phyloP scores from a whole-genome alignment of 2,329 filamentous ascomycete species.

The Pyrenochaeta sp. region DNA sequence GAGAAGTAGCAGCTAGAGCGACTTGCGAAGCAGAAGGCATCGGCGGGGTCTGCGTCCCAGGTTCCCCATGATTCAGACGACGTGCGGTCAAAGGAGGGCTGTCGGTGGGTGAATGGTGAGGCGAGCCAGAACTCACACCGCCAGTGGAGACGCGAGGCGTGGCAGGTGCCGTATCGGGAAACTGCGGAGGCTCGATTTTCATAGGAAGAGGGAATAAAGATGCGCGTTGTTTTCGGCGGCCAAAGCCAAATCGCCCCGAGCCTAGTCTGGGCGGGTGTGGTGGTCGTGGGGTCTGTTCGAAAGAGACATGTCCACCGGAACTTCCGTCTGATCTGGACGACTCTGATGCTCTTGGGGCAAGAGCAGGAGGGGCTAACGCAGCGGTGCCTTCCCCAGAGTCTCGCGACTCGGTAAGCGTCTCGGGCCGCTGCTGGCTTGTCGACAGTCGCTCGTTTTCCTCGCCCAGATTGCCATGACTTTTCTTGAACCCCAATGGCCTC shows the following conservation, averaged over 20 bases:
- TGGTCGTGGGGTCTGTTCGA: slow-evolving; percentile 45
- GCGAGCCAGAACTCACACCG: slow-evolving; percentile 46
- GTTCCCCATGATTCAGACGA: slow-evolving; percentile 36
- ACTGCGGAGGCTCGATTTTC: slow-evolving; percentile 64
- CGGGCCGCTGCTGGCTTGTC: slow-evolving; percentile 61
- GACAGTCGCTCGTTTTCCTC: slow-evolving; percentile 63
- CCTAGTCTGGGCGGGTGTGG: slow-evolving; percentile 68
- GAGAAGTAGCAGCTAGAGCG: slow-evolving; percentile 58
- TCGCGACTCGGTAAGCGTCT: slow-evolving; percentile 65
- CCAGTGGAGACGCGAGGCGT: slow-evolving; percentile 55
- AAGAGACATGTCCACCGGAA: slow-evolving; percentile 61
- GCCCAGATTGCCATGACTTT: slow-evolving; percentile 37
- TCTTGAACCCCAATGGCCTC: slow-evolving; percentile 38
- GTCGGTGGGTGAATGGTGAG: slow-evolving; percentile 44
- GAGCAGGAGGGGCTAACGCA: slow-evolving; percentile 67
- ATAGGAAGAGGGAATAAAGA: slow-evolving; percentile 90
- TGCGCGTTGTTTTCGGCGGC: slow-evolving; percentile 73
- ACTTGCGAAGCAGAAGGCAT: slow-evolving; percentile 63
- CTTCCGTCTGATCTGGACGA: slow-evolving; percentile 91
- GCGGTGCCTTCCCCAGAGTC: slow-evolving; percentile 70
- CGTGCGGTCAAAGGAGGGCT: slow-evolving; percentile 50
- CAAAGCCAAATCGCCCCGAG: slow-evolving; percentile 75
- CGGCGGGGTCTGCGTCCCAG: slow-evolving; percentile 43
- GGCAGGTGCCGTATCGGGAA: slow-evolving; percentile 55
- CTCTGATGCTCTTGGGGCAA: slow-evolving; percentile 74